These are phyloP conservation scores for Fraxinus albicans DNA, from an alignment of 305 asterid genomes.

Conservation along the genomic window DNA sequence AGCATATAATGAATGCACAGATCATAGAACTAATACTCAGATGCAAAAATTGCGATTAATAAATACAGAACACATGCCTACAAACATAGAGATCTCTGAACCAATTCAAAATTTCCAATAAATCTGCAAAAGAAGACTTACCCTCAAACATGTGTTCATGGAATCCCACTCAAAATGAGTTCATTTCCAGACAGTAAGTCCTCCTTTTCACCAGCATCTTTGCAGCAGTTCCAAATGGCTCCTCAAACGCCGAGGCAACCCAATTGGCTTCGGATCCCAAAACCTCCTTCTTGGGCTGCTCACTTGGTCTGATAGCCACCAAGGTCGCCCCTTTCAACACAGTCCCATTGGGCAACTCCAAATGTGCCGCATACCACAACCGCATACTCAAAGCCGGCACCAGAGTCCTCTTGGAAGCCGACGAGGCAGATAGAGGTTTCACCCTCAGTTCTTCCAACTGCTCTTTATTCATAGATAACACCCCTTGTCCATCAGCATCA, in stretches of 20 bases:
- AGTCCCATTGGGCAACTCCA: constrained; percentile 49
- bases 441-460: constrained; percentile 74
- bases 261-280: constrained; percentile 36
- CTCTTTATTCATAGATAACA: constrained; percentile 61
- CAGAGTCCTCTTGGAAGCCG: constrained; percentile 65
- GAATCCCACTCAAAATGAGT: constrained; percentile 53
- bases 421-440: constrained; percentile 71
- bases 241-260: constrained; percentile 41
- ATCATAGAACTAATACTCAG: background rate
- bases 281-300: constrained; percentile 42
- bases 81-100: background rate
- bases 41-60: background rate
- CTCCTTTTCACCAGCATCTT: constrained; percentile 60
- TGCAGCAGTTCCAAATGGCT: constrained; percentile 35
- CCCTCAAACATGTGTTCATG: constrained; percentile 24
- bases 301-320: constrained; percentile 60
- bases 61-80: background rate
- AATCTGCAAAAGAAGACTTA: constrained; percentile 17
- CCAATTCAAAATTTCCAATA: constrained; percentile 13
- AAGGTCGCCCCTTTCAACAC: constrained; percentile 52
- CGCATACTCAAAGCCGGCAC: constrained; percentile 55
- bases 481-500: constrained; percentile 74
- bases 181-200: constrained; percentile 75
- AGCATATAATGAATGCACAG: background rate
- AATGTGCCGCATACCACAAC: constrained; percentile 46